Percentiles rank a stretch among this genome's conserved stretches.
phyloP scores from a whole-genome alignment of 768 basidiomycete genomes.

The Mycena filopes region DNA sequence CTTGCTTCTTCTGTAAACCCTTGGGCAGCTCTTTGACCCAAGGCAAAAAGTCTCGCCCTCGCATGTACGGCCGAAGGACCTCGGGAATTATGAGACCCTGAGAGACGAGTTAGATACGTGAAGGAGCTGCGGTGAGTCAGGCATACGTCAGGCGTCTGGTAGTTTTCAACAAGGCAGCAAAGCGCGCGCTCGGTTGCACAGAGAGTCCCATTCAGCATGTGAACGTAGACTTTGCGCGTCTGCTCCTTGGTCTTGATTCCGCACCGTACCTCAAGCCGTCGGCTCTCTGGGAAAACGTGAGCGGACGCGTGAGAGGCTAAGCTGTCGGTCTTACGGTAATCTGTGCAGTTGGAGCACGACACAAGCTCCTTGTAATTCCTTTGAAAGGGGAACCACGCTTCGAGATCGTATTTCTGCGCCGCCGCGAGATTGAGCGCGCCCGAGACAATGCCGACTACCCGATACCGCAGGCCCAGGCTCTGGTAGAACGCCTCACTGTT shows the following conservation, averaged over 20 bases:
- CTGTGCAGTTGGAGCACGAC: conserved; percentile 98
- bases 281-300: conserved; percentile 70
- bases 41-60: conserved; percentile 89
- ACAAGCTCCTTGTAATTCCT: conserved; percentile 96
- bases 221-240: conserved; percentile 91
- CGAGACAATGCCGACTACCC: conserved; percentile 93
- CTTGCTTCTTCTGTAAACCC: conserved; percentile 77
- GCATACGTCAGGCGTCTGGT: conserved; percentile 92
- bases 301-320: background rate
- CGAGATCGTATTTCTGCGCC: conserved; percentile 96
- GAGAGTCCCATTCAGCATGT: conserved; percentile 99
- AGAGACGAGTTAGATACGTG: conserved; percentile 17
- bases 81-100: conserved; percentile 93
- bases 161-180: conserved; percentile 98
- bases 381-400: conserved; percentile 99
- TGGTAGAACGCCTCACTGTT: conserved; percentile 96
- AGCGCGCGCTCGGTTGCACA: conserved; percentile 97
- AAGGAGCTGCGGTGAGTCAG: conserved; percentile 4
- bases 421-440: conserved; percentile 97
- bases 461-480: conserved; percentile 92
- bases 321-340: conserved; percentile 93
- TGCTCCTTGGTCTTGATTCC: conserved; percentile 93
- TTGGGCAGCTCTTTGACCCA: conserved; percentile 87
- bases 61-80: conserved; percentile 94
- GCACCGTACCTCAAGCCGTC: conserved; percentile 92